phyloP scores from a whole-genome alignment of 768 basidiomycete species.

The Phanerochaete carnosa region DNA sequence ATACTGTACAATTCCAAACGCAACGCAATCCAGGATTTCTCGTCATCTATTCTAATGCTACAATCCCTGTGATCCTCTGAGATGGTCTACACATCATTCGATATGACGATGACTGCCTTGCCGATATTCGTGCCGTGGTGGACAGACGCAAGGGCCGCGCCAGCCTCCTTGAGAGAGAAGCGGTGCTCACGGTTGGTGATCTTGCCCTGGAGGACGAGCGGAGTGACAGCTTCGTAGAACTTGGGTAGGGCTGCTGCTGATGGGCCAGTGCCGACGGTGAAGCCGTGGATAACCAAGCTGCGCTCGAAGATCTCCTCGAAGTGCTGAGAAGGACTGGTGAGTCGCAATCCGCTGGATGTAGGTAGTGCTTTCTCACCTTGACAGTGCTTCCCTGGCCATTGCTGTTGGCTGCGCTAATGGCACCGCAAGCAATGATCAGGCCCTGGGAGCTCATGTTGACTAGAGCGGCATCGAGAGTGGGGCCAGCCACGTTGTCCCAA shows the following conservation, averaged over 20 bases:
- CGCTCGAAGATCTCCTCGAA: conserved; percentile 14
- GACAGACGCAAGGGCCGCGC: conserved; percentile 6
- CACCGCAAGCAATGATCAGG: conserved; percentile 12
- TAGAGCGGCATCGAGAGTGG: conserved; percentile 11
- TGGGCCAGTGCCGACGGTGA: conserved; percentile 7
- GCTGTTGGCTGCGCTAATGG: conserved; percentile 8
- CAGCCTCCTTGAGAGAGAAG: conserved; percentile 6
- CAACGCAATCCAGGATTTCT: neutral
- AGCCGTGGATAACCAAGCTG: conserved; percentile 8
- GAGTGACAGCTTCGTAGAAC: conserved; percentile 9
- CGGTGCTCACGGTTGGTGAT: conserved; percentile 11
- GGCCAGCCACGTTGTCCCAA: conserved; percentile 9
- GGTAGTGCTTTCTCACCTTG: neutral
- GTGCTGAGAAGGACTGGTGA: neutral
- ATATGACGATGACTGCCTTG: conserved; percentile 9
- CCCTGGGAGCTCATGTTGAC: conserved; percentile 5
- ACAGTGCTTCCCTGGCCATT: conserved; percentile 7
- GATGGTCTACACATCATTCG: neutral
- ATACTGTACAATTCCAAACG: neutral
- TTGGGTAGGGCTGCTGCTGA: conserved; percentile 4
- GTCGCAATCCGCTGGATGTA: too few relatives aligned
- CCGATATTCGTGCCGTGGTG: conserved; percentile 4
- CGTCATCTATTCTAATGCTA: neutral
- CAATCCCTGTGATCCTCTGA: neutral
- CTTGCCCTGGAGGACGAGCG: conserved; percentile 9